Evolutionary conservation across 1,139 yeast species (phyloP).

Genomic region (Lizanozyma gosingica): DNA sequence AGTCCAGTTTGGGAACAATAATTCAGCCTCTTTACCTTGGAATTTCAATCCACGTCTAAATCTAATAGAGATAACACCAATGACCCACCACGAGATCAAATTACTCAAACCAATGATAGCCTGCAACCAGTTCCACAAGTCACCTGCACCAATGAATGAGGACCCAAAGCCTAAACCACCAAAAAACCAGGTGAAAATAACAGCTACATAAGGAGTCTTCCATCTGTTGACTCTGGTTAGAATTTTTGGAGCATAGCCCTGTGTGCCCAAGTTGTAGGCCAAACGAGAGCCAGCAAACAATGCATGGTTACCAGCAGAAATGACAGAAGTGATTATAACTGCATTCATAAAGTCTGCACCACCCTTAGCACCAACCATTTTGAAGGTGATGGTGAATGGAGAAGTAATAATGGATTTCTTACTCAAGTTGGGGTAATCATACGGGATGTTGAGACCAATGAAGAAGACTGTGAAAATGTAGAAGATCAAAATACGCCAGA

Average conservation of each 20-base stretch:
- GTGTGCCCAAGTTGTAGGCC: conserved; percentile 47
- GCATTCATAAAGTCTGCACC: conserved; percentile 43
- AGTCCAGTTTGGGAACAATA: conserved; percentile 33
- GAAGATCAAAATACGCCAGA: conserved; percentile 42
- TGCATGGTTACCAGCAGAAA: conserved; percentile 46
- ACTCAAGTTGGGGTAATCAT: conserved; percentile 27
- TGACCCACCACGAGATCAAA: conserved; percentile 34
- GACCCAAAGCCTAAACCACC: conserved; percentile 32
- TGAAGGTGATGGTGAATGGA: conserved; percentile 59
- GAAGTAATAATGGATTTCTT: conserved; percentile 43
- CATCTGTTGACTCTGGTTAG: conserved; percentile 46
- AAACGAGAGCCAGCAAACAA: conserved; percentile 50
- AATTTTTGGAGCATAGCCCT: conserved; percentile 53
- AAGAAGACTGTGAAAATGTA: conserved; percentile 34
- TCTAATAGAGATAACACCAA: conserved; percentile 37
- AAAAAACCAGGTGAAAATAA: conserved; percentile 29
- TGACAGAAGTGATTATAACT: conserved; percentile 39
- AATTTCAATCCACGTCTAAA: conserved; percentile 44
- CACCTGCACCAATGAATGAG: conserved; percentile 24
- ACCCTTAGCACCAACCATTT: conserved; percentile 35
- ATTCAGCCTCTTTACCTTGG: conserved; percentile 34
- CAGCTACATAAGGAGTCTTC: conserved; percentile 52
- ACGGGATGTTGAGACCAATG: conserved; percentile 40
- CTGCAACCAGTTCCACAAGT: conserved; percentile 30
- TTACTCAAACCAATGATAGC: conserved; percentile 36